Evolutionary conservation across 1,284 basidiomycete species (phyloP), one percentile per base, ranked within the genome.

Genomic region (Irpex sp.): DNA sequence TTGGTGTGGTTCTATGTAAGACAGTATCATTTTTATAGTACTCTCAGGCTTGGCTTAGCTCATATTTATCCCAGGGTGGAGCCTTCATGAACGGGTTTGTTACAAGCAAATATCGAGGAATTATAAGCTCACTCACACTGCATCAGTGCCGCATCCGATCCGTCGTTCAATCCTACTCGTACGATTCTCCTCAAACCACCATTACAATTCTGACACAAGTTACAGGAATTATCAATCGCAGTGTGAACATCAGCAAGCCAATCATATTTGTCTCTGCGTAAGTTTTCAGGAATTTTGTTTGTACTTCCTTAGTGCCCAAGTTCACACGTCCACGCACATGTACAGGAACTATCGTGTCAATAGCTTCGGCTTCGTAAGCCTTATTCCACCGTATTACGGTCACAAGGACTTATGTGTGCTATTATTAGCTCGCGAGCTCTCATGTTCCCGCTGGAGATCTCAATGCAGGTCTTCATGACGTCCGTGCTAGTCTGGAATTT

Each of bases 281-380:
- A 58, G 77, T 68, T 28, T 28, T 5, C 4, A 28, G 28, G 28
- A 5, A 28, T 28, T 5, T 5, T 28, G 28, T 28, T 5, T 28
- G 28, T 28, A 28, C 28, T 28, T 28, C 28, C 28, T 28, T 28
- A 28, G 28, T 28, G 4, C 28, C 18, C 19, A 19, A 56, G 18
- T 51, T 35, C 7, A 8, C 35, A 4, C 56, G 39, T 21, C 28
- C 19, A 7, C 47, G 7, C 19, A 49, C 18, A 18, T 49, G 48
- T n/a, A n/a, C 58, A 85, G 82, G 10, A 85, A 85, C 66, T 84
- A 84, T 64, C 81, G 82, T 0, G 59, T 84, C 56, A 84, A 84
- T 67, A 83, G 82, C 0, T 85, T 85, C 64, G 83, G 83, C 59
- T 85, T 85, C 61, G 82, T 84, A 59, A 68, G 78, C 71, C 14